Evolutionary conservation across 2,329 filamentous ascomycete species (phyloP).

Genomic region (Penicillium sp.): DNA sequence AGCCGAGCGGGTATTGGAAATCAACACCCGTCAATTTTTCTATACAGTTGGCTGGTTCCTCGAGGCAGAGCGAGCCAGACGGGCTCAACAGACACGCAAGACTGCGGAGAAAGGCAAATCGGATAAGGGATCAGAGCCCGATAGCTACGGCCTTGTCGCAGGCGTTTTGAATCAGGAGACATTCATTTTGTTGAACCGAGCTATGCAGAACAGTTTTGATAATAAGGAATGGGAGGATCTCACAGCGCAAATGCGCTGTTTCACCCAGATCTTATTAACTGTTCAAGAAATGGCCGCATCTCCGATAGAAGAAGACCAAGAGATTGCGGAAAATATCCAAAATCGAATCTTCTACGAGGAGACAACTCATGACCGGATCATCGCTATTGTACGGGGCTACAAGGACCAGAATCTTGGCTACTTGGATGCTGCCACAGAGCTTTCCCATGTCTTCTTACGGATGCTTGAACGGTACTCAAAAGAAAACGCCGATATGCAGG

Average conservation of each 20-base stretch:
- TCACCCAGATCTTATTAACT: conserved; percentile 87
- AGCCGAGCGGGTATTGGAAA: conserved; percentile 68
- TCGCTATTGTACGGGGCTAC: conserved; percentile 74
- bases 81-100: conserved; percentile 53
- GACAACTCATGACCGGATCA: conserved; percentile 79
- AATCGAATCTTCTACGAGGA: conserved; percentile 99
- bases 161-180: conserved; percentile 90
- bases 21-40: conserved; percentile 80
- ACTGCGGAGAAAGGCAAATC: conserved; percentile 45
- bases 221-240: conserved; percentile 83
- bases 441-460: conserved; percentile 83
- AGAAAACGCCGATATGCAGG: conserved; percentile 87
- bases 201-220: conserved; percentile 72
- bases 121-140: conserved; percentile 55
- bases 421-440: conserved; percentile 82
- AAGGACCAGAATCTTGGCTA: conserved; percentile 93
- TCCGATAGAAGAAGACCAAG: conserved; percentile 82
- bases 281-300: conserved; percentile 89
- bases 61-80: conserved; percentile 70
- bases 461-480: conserved; percentile 92
- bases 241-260: conserved; percentile 83
- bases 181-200: conserved; percentile 79
- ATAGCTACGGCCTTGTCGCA: conserved; percentile 80
- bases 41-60: conserved; percentile 92
- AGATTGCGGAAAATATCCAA: conserved; percentile 95